phyloP scores from a whole-genome alignment of 2,329 filamentous ascomycete genomes.

The Ophioceras dolichostomum region DNA sequence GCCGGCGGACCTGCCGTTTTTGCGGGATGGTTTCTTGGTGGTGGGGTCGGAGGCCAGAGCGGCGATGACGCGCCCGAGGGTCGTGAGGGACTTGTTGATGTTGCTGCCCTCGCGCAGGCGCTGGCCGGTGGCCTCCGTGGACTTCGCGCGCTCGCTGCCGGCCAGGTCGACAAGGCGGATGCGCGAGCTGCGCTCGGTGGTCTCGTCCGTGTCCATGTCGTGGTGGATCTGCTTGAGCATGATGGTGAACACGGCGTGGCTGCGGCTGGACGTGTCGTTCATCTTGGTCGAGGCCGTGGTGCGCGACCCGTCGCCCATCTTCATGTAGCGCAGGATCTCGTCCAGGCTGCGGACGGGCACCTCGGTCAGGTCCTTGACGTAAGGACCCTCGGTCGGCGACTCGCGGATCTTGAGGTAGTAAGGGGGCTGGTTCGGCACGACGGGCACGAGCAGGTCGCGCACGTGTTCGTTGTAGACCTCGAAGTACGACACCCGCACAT shows the following conservation, averaged over 20 bases:
- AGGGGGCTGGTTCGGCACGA: slow-evolving; percentile 56
- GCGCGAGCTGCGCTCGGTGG: slow-evolving; percentile 50
- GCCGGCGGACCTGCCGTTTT: slow-evolving; percentile 63
- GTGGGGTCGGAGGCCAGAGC: slow-evolving; percentile 61
- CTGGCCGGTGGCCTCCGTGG: slow-evolving; percentile 90
- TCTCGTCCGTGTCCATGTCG: slow-evolving; percentile 95
- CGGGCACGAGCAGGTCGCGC: slow-evolving; percentile 76
- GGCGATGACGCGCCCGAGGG: slow-evolving; percentile 92
- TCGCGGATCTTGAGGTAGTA: slow-evolving; percentile 97
- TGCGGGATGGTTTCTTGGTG: slow-evolving; percentile 71
- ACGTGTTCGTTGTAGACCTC: slow-evolving; percentile 99
- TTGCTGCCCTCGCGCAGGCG: slow-evolving; percentile 95
- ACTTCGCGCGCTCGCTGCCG: slow-evolving; percentile 93
- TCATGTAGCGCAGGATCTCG: slow-evolving; percentile 97
- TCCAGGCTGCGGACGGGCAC: slow-evolving; percentile 85
- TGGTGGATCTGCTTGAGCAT: slow-evolving; percentile 93
- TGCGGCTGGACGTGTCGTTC: slow-evolving; percentile 98
- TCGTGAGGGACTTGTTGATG: slow-evolving; percentile 94
- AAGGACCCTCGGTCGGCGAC: slow-evolving; percentile 87
- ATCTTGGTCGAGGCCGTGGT: slow-evolving; percentile 98
- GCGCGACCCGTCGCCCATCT: slow-evolving; percentile 96
- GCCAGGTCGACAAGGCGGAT: slow-evolving; percentile 97
- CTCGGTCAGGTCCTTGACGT: slow-evolving; percentile 93
- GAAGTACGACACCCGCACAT: slow-evolving; percentile 95
- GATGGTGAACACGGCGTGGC: slow-evolving; percentile 94